phyloP scores from a whole-genome alignment of 441 rosid genomes.

The Metrosideros polymorpha region DNA sequence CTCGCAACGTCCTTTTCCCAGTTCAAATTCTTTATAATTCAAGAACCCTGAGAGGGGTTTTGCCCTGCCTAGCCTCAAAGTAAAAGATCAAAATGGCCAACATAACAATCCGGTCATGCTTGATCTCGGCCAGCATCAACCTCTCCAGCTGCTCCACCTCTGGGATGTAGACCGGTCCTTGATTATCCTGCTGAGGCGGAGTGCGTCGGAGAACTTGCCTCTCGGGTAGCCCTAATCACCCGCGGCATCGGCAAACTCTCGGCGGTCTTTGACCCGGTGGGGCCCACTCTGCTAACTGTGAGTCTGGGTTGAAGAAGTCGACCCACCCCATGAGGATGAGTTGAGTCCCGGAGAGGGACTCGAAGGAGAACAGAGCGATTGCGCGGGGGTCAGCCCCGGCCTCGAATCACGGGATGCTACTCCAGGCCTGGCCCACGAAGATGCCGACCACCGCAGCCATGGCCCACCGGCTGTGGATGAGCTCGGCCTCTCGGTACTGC shows the following conservation, averaged over 20 bases:
- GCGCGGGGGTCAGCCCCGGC: conserved; percentile 75
- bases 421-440: conserved; percentile 83
- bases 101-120: conserved; percentile 83
- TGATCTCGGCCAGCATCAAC: conserved; percentile 72
- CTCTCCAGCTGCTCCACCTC: conserved; percentile 69
- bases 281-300: conserved; percentile 84
- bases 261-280: conserved; percentile 75
- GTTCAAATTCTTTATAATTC: conserved; percentile 38
- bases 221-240: conserved; percentile 83
- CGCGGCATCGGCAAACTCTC: conserved; percentile 62
- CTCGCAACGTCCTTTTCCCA: too few species aligned
- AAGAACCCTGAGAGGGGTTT: conserved; percentile 85
- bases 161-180: conserved; percentile 51
- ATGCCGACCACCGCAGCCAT: conserved; percentile 77
- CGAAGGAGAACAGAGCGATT: conserved; percentile 77
- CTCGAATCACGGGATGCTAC: conserved; percentile 88
- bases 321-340: conserved; percentile 87
- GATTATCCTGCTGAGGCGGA: conserved; percentile 37
- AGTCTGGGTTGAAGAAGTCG: conserved; percentile 81
- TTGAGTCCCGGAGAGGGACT: conserved; percentile 64
- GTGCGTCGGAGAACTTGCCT: conserved; percentile 74
- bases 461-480: conserved; percentile 90
- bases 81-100: conserved; percentile 83
- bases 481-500: conserved; percentile 93
- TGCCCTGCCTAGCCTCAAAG: conserved; percentile 91